A percentile compares a stretch with the other conserved stretches of the same genome.
These are phyloP conservation scores for Coemansia sp. DNA, from an alignment of 192 early-diverging fungal species.

Conservation along the genomic window DNA sequence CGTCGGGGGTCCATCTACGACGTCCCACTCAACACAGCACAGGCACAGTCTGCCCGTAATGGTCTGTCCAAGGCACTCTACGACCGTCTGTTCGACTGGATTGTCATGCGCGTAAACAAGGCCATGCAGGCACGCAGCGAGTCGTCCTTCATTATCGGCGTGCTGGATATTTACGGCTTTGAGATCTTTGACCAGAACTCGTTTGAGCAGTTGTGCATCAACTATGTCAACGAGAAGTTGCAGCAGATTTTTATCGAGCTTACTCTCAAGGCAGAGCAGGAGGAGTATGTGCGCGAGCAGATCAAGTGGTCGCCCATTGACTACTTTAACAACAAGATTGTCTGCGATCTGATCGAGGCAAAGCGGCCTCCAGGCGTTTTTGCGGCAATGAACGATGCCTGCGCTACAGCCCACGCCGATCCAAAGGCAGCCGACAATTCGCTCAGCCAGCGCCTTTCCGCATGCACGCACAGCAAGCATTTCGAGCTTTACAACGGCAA, in stretches of 20 bases:
- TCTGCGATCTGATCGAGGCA: constrained; percentile 97
- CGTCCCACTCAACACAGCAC: constrained; percentile 86
- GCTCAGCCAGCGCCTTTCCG: constrained; percentile 66
- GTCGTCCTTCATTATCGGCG: constrained; percentile 76
- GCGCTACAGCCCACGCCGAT: constrained; percentile 95
- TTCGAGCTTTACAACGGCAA: constrained; percentile 69
- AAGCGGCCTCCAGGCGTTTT: constrained; percentile 93
- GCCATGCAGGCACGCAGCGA: constrained; percentile 71
- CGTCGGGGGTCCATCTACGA: constrained; percentile 76
- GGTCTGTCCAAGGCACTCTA: constrained; percentile 94
- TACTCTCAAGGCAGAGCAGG: constrained; percentile 97
- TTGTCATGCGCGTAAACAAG: constrained; percentile 88
- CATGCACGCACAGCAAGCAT: constrained; percentile 69
- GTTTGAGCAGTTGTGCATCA: constrained; percentile 99
- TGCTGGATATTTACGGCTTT: constrained; percentile 98
- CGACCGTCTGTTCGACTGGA: constrained; percentile 97
- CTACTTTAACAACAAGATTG: constrained; percentile 99
- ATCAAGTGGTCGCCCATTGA: constrained; percentile 99
- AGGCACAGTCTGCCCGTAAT: constrained; percentile 88
- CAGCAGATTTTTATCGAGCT: constrained; percentile 99
- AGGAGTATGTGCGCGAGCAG: constrained; percentile 94
- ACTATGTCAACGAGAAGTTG: constrained; percentile 96
- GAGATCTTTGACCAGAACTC: constrained; percentile 95
- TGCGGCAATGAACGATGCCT: constrained; percentile 95
- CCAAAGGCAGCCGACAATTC: constrained; percentile 75